phyloP scores from a whole-genome alignment of 176 grass and related monocot species.

The Saccharum spontaneum region DNA sequence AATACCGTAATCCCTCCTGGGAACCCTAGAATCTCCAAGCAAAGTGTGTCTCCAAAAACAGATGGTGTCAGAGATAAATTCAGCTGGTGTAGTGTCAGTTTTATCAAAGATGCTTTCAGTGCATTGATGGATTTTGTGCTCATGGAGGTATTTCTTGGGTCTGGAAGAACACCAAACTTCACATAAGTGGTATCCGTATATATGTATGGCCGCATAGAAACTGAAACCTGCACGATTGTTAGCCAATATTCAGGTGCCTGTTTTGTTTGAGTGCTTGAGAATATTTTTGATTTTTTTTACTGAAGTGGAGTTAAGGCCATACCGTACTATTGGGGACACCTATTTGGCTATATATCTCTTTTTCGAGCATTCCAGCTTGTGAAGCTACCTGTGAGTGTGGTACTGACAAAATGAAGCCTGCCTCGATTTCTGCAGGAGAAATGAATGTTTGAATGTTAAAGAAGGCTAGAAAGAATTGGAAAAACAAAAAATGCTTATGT shows the following conservation, averaged over 20 bases:
- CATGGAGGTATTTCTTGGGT: conserved; percentile 41
- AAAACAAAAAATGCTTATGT: not conserved
- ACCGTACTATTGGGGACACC: conserved; percentile 46
- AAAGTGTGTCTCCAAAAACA: conserved; percentile 41
- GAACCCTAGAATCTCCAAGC: conserved; percentile 50
- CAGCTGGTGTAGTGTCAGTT: conserved; percentile 41
- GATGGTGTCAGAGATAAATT: conserved; percentile 43
- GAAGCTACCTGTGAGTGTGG: conserved; percentile 22
- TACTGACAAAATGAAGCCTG: conserved; percentile 44
- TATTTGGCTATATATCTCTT: conserved; percentile 38
- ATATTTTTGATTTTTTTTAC: not conserved
- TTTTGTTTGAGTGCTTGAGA: not conserved
- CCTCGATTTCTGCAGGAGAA: conserved; percentile 49
- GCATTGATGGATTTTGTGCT: conserved; percentile 8
- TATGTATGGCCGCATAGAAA: conserved; percentile 21
- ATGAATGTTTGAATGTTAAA: not conserved
- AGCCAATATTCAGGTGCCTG: not conserved
- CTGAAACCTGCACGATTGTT: conserved; percentile 42
- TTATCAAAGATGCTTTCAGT: conserved; percentile 34
- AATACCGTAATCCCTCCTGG: conserved; percentile 56
- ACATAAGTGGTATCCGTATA: conserved; percentile 31
- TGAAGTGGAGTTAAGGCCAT: not conserved
- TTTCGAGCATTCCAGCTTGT: conserved; percentile 25
- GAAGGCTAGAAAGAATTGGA: not conserved
- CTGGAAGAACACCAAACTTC: conserved; percentile 38